Evolutionary conservation across 495 filamentous ascomycete genomes (phyloP).

Genomic region (Zalerion maritima): DNA sequence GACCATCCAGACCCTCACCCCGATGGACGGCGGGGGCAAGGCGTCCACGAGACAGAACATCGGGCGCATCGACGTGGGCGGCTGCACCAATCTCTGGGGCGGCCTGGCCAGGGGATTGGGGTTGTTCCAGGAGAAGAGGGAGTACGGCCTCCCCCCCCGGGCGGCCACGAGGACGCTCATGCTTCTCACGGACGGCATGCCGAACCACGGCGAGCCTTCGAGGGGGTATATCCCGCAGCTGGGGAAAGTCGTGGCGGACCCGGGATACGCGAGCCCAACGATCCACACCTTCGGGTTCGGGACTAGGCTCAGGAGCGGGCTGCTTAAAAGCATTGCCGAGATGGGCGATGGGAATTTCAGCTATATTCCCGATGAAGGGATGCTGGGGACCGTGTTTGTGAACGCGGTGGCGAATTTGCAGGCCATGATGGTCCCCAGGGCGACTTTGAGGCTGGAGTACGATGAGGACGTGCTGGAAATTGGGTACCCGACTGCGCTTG

Average conservation of each 20-base stretch:
- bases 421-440: slow-evolving; percentile 26
- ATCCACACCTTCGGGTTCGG: slow-evolving; percentile 37
- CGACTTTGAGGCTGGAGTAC: too few relatives aligned
- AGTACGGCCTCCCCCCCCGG: slow-evolving; percentile 10
- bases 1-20: slow-evolving; percentile 21
- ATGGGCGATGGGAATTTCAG: slow-evolving; percentile 27
- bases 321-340: slow-evolving; percentile 32
- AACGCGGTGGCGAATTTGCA: slow-evolving; percentile 34
- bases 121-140: slow-evolving; percentile 13
- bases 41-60: slow-evolving; percentile 14
- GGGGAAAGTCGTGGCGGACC: slow-evolving; percentile 15
- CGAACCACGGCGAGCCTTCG: slow-evolving; percentile 20
- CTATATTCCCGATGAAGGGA: slow-evolving; percentile 33
- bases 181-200: slow-evolving; percentile 32
- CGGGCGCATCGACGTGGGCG: slow-evolving; percentile 11
- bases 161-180: slow-evolving; percentile 31
- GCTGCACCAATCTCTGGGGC: slow-evolving; percentile 27
- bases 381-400: slow-evolving; percentile 34
- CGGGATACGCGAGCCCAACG: too few relatives aligned
- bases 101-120: slow-evolving; percentile 22
- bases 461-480: slow-evolving; percentile 20
- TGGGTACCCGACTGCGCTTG: slow-evolving; percentile 13
- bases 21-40: slow-evolving; percentile 22
- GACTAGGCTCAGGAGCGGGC: slow-evolving; percentile 21
- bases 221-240: slow-evolving; percentile 27